These are phyloP conservation scores for Rhynchospora breviuscula DNA, from an alignment of 176 grass and related monocot genomes.

Conservation along the genomic window DNA sequence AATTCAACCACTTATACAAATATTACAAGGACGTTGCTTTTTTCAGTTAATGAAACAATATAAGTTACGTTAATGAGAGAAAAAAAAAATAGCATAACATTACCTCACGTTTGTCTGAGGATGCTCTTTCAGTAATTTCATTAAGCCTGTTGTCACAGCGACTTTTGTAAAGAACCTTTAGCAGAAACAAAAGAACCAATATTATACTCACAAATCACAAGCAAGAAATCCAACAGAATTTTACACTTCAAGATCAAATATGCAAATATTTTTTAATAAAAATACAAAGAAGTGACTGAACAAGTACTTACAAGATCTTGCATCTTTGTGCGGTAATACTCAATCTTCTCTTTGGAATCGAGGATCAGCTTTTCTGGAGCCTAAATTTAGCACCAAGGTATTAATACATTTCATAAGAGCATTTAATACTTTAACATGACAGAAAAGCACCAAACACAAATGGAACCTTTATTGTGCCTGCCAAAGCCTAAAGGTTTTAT, in stretches of 20 bases:
- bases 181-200: conserved; percentile 30
- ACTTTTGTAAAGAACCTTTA: conserved; percentile 94
- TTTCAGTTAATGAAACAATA: conserved; percentile 24
- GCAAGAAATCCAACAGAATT: background rate
- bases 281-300: conserved; percentile 25
- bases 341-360: conserved; percentile 93
- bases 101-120: conserved; percentile 92
- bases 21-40: background rate
- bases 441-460: background rate
- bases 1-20: no score
- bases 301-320: conserved; percentile 87
- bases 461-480: background rate
- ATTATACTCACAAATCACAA: background rate
- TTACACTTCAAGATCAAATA: conserved; percentile 13
- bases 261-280: background rate
- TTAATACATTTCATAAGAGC: background rate
- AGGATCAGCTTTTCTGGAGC: conserved; percentile 72
- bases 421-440: conserved; percentile 3
- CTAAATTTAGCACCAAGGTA: conserved; percentile 35
- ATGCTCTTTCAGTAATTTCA: conserved; percentile 96
- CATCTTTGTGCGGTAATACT: conserved; percentile 88
- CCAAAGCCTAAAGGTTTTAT: background rate
- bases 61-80: background rate
- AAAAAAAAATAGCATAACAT: conserved; percentile 9
- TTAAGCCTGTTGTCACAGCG: conserved; percentile 96